A percentile compares a stretch with the other conserved stretches of the same genome.
Conservation (phyloP, 768 basidiomycete genomes). For the Tulasnella sp. region DNA sequence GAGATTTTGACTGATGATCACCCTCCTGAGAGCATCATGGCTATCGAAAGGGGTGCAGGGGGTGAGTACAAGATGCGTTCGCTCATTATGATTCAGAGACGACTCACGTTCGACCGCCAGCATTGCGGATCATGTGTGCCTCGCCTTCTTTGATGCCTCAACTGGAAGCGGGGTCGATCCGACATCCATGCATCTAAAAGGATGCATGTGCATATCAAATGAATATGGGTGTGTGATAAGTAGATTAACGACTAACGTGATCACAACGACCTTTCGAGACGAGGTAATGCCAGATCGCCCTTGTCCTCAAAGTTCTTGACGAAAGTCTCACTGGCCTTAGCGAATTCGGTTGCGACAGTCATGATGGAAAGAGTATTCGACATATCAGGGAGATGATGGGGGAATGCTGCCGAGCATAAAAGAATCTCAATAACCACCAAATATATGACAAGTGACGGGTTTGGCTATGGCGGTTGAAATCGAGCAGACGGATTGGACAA, state of each 20-base stretch:
- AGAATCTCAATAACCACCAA: too few species aligned
- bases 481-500: too few species aligned
- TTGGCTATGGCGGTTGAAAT: too few species aligned
- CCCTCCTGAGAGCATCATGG: conserved; percentile 50
- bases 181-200: conserved; percentile 63
- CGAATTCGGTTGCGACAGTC: conserved; percentile 15
- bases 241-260: conserved; percentile 18
- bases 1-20: conserved; percentile 62
- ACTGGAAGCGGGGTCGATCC: conserved; percentile 48
- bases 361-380: conserved; percentile 8
- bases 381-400: background rate
- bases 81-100: background rate
- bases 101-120: conserved; percentile 53
- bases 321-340: conserved; percentile 34
- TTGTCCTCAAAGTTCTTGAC: conserved; percentile 32
- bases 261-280: conserved; percentile 30
- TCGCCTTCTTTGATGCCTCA: conserved; percentile 56
- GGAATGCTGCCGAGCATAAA: too few species aligned
- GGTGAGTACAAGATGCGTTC: background rate
- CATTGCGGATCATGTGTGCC: conserved; percentile 63
- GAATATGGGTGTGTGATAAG: too few species aligned
- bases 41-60: conserved; percentile 25
- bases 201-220: too few species aligned
- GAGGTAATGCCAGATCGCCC: conserved; percentile 33
- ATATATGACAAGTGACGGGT: too few species aligned